These are phyloP conservation scores for Carex littledalei DNA, from an alignment of 176 grass and related monocot genomes.

Conservation along the genomic window DNA sequence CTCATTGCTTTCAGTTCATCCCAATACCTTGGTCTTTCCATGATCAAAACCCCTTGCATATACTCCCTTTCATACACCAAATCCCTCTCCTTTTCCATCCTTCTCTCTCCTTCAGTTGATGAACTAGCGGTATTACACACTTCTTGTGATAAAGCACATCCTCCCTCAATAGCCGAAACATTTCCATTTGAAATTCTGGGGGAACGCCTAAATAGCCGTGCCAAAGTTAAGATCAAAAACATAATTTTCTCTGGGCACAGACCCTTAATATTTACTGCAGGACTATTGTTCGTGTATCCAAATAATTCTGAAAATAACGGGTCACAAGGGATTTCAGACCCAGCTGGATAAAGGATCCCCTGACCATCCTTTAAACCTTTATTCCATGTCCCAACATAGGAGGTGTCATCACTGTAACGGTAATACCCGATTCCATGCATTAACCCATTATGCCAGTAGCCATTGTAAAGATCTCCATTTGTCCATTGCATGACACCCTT, in stretches of 20 bases:
- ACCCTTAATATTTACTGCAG: constrained; percentile 30
- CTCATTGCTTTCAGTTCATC: constrained; percentile 41
- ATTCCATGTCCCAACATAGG: constrained; percentile 90
- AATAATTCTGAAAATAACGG: constrained; percentile 52
- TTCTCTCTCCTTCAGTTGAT: constrained; percentile 30
- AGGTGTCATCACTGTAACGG: constrained; percentile 55
- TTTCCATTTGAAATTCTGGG: constrained; percentile 73
- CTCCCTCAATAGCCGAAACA: constrained; percentile 41
- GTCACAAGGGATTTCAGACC: constrained; percentile 65
- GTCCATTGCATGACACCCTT: constrained; percentile 77
- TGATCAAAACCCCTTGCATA: constrained; percentile 83
- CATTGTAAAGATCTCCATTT: constrained; percentile 76
- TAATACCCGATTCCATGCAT: constrained; percentile 78
- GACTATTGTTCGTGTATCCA: constrained; percentile 13
- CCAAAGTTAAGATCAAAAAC: constrained; percentile 38
- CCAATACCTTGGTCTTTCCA: constrained; percentile 48
- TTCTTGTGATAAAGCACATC: constrained; percentile 43
- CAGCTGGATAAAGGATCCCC: constrained; percentile 69
- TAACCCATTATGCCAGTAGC: constrained; percentile 69
- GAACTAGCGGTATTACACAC: constrained; percentile 32
- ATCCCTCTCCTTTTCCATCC: constrained; percentile 34
- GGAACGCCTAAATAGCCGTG: constrained; percentile 34
- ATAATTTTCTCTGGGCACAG: constrained; percentile 37
- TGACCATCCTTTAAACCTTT: constrained; percentile 89
- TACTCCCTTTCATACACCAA: constrained; percentile 79